phyloP scores from a whole-genome alignment of 495 filamentous ascomycete genomes.

The Bacidia rubella region DNA sequence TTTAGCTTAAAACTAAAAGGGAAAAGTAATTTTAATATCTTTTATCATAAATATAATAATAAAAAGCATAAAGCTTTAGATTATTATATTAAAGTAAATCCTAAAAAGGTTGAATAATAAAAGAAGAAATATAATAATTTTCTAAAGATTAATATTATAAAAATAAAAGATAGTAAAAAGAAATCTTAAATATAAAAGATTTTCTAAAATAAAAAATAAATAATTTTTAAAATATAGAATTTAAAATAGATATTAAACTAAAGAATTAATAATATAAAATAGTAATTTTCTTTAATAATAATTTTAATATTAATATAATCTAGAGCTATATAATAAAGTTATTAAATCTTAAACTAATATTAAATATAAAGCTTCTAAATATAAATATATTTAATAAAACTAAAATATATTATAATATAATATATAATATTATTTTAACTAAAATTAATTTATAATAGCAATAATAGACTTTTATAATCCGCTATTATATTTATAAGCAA shows the following conservation, averaged over 20 bases:
- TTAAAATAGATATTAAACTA: background rate
- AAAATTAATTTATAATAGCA: slow-evolving; percentile 7
- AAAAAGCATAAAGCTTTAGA: background rate
- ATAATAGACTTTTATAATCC: background rate
- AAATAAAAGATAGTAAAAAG: slow-evolving; percentile 8
- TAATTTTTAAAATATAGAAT: background rate
- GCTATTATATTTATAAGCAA: slow-evolving; percentile 8
- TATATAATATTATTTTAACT: background rate
- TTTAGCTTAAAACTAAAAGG: too few species aligned
- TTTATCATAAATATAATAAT: too few species aligned
- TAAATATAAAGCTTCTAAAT: too few species aligned
- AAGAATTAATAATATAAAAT: background rate
- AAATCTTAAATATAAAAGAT: slow-evolving; percentile 1
- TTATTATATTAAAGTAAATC: too few species aligned
- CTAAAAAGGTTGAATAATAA: too few species aligned
- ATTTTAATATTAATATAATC: too few species aligned
- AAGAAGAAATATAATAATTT: slow-evolving; percentile 4
- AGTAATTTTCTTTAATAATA: slow-evolving; percentile 2
- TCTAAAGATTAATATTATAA: slow-evolving; percentile 4
- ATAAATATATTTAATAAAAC: too few species aligned
- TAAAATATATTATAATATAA: slow-evolving; percentile 3
- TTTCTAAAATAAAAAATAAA: background rate
- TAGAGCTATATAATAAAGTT: too few species aligned
- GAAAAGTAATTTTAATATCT: too few species aligned
- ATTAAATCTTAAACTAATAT: too few species aligned